Conservation (phyloP, 257 asterid species). For the Solanum habrochaites region DNA sequence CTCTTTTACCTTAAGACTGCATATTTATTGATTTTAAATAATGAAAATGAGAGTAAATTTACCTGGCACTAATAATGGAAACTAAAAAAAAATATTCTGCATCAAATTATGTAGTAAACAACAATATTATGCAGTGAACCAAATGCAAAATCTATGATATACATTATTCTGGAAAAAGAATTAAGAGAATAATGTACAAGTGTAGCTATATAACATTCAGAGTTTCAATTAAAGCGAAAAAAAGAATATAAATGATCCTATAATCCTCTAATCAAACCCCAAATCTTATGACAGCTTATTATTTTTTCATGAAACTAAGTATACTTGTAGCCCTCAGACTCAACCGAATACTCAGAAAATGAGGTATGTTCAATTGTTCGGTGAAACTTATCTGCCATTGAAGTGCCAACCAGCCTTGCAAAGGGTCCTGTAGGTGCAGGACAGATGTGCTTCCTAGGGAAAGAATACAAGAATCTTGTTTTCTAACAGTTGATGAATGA, state of each 20-base stretch:
- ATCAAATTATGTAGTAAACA: not conserved
- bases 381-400: not conserved
- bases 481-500: not conserved
- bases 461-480: not conserved
- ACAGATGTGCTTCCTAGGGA: not conserved
- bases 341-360: not conserved
- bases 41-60: not conserved
- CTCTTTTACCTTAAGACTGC: not conserved
- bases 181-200: not conserved
- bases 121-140: not conserved
- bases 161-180: not conserved
- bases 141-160: not conserved
- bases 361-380: not conserved
- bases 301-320: not conserved
- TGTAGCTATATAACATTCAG: not conserved
- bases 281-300: not conserved
- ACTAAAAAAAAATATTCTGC: not conserved
- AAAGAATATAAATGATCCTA: not conserved
- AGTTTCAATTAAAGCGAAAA: not conserved
- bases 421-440: not conserved
- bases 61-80: not conserved
- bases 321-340: not conserved
- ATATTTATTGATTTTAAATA: not conserved
- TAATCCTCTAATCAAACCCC: not conserved
- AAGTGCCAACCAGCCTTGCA: not conserved